Evolutionary conservation across 108 stramenopile species (phyloP).

Genomic region (Conticribra guillardii): DNA sequence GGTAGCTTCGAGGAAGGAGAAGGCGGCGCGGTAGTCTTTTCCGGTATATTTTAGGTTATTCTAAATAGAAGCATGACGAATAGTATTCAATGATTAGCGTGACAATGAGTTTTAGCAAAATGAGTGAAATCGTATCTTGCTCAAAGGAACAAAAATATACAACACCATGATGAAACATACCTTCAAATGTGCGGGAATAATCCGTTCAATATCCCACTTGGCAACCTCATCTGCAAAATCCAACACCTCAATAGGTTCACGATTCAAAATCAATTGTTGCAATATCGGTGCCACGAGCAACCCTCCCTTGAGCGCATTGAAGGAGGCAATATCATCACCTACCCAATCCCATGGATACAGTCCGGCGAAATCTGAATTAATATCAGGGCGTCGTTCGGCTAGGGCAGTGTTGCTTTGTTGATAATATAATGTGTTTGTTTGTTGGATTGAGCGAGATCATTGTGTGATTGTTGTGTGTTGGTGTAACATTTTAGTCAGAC

Average conservation of each 20-base stretch:
- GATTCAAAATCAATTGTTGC: constrained; percentile 89
- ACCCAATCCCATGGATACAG: constrained; percentile 92
- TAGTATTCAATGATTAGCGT: no score
- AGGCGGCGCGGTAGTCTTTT: constrained; percentile 84
- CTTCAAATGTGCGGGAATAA: constrained; percentile 91
- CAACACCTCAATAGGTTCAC: constrained; percentile 81
- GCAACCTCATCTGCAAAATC: constrained; percentile 89
- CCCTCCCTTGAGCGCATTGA: constrained; percentile 85
- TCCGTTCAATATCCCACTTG: constrained; percentile 80
- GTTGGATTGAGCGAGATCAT: no score
- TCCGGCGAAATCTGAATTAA: constrained; percentile 82
- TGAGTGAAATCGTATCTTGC: no score
- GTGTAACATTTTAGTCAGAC: no score
- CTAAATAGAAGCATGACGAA: no score
- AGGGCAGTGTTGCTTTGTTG: constrained; percentile 54
- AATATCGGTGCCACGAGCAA: constrained; percentile 93
- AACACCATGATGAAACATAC: not conserved
- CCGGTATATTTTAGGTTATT: constrained; percentile 85
- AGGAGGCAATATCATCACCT: constrained; percentile 76
- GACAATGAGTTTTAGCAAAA: no score
- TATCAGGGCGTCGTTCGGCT: constrained; percentile 78
- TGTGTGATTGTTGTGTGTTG: no score
- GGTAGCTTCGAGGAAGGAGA: constrained; percentile 80
- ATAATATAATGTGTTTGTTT: not conserved
- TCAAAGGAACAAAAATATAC: no score